Conservation (phyloP, 768 basidiomycete species). For the Candolleomyces eurysporus region DNA sequence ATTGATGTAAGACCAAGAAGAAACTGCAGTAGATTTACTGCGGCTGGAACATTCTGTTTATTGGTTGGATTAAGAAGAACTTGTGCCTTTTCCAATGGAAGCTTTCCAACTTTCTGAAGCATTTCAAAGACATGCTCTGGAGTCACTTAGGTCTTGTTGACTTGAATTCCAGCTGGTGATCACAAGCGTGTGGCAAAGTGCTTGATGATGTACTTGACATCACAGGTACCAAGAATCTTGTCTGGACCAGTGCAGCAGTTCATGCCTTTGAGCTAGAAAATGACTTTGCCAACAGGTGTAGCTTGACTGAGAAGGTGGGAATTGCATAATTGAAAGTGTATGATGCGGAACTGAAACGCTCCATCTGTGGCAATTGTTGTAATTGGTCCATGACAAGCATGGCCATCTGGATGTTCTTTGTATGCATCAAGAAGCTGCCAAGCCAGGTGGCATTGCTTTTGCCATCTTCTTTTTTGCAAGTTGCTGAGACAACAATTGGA, state of each 20-base stretch:
- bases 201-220: constrained; percentile 23
- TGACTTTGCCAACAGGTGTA: constrained; percentile 8
- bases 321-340: constrained; percentile 14
- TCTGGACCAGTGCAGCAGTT: constrained; percentile 13
- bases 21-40: neutral
- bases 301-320: neutral
- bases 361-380: constrained; percentile 18
- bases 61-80: constrained; percentile 17
- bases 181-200: constrained; percentile 19
- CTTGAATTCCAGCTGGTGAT: constrained; percentile 7
- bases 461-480: constrained; percentile 16
- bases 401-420: neutral
- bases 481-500: constrained; percentile 13
- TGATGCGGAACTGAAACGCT: constrained; percentile 13
- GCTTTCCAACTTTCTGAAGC: constrained; percentile 4
- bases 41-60: constrained; percentile 20
- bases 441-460: constrained; percentile 4
- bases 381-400: constrained; percentile 12
- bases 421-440: neutral
- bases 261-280: constrained; percentile 11
- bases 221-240: constrained; percentile 14
- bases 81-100: constrained; percentile 8
- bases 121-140: constrained; percentile 3
- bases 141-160: constrained; percentile 9
- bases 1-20: neutral